Evolutionary conservation across 2,329 filamentous ascomycete genomes (phyloP).

Genomic region (Rugonectria rugulosa): DNA sequence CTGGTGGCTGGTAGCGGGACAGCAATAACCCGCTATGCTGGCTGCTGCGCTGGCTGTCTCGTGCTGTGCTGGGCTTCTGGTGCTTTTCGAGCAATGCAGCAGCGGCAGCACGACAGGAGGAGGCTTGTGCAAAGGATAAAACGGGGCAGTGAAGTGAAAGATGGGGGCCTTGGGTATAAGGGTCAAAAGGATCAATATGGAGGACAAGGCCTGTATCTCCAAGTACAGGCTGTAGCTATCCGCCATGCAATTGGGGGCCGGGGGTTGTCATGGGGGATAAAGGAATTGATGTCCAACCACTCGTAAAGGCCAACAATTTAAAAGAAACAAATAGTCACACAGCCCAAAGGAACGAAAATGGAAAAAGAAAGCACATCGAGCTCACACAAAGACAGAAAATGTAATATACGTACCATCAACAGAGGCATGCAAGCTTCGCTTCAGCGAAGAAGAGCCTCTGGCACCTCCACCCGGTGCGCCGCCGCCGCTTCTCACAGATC

Average conservation of each 20-base stretch:
- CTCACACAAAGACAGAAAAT: constrained; percentile 2
- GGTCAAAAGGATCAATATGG: constrained; percentile 7
- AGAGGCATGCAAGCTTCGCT: constrained; percentile 66
- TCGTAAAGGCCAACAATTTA: too few species aligned
- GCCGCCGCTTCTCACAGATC: constrained; percentile 53
- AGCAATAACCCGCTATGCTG: not conserved
- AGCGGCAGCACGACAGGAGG: not conserved
- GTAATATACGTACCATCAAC: constrained; percentile 64
- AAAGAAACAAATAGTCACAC: not conserved
- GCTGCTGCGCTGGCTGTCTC: not conserved
- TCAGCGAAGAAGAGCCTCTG: constrained; percentile 50
- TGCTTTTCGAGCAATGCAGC: constrained; percentile 8
- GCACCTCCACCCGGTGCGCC: constrained; percentile 33
- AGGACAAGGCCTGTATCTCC: constrained; percentile 1
- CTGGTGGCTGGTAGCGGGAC: not conserved
- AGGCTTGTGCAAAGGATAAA: not conserved
- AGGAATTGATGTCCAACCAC: too few species aligned
- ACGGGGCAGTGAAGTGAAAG: constrained; percentile 2
- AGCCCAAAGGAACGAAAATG: not conserved
- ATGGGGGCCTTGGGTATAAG: constrained; percentile 23
- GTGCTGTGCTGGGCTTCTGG: not conserved
- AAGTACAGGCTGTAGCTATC: constrained; percentile 13
- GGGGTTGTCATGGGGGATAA: too few species aligned
- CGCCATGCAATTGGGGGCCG: too few species aligned
- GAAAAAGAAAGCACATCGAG: not conserved